Base-by-base conservation (phyloP, 2,329 filamentous ascomycete genomes). In the Hymenoscyphus fructigenus region DNA sequence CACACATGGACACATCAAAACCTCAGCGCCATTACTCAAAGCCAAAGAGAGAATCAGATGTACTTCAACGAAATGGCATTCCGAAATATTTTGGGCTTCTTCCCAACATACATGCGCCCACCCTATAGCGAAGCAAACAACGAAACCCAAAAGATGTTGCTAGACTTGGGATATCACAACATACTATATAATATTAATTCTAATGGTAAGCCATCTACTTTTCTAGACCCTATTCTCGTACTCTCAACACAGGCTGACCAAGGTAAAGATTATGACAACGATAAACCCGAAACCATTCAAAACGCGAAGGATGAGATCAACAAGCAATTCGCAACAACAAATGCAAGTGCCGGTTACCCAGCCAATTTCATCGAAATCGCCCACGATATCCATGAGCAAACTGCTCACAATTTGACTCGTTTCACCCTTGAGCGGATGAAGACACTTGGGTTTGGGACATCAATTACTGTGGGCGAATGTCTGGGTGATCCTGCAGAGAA, bases 1-100 rank as follows among this genome's bases (percentile, higher is more conserved):
- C 86, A 84, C 73, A 84, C 82, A 10, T 84, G 82, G 82, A 80
- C 79, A 1, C 82, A 84, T 68, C 74, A 79, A 64, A 77, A 81
- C 61, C 71, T 83, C 63, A 79, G 76, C 68, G 71, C 73, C 17
- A 67, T 82, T 59, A 76, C 77, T 9, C 70, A 75, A n/a, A 70
- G 72, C 7, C 74, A 79, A 65, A 77, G 79, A 63, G 77, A 77
- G 64, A 75, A 82, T 59, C 80, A 79, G 69, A 82, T 84, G 77
- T 70, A 74, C 69, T 81, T 82, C 74, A 81, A 82, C 71, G 82
- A 84, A 72, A 82, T 82, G 77, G 82, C 83, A 32, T 70, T 85
- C 34, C 77, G 79, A 68, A 83, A 83, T 74, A 79, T 84, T 60
- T 70, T 84, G 23, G 82, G 82, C 53, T 79, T 80, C 68, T 79